phyloP scores from a whole-genome alignment of 176 grass and related monocot species.

The Triticum urartu region DNA sequence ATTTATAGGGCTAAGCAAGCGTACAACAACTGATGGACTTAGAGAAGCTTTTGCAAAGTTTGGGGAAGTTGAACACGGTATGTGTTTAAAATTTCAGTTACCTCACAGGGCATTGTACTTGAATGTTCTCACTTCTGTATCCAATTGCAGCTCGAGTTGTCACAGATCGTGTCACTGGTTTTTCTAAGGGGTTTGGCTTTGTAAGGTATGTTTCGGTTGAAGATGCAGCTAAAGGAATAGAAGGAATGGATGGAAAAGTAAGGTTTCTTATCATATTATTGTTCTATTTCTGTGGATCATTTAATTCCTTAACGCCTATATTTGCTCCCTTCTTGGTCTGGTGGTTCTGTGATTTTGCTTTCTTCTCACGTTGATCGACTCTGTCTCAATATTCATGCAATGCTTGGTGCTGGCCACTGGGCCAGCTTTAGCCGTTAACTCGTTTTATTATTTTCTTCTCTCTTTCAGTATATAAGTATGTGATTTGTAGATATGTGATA shows the following conservation, averaged over 20 bases:
- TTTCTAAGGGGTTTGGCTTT: constrained; percentile 95
- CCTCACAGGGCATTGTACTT: background rate
- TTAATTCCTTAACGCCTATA: too few relatives aligned
- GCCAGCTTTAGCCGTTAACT: background rate
- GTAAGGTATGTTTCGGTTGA: constrained; percentile 66
- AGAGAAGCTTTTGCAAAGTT: constrained; percentile 82
- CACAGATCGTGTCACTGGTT: constrained; percentile 65
- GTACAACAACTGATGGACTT: constrained; percentile 80
- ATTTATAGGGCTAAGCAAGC: constrained; percentile 82
- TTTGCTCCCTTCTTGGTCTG: background rate
- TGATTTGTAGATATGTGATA: background rate
- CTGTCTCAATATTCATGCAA: background rate
- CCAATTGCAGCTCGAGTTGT: constrained; percentile 74
- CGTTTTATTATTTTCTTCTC: background rate
- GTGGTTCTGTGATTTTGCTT: background rate
- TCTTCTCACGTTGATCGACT: background rate
- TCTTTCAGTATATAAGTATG: background rate
- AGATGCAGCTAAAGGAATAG: constrained; percentile 75
- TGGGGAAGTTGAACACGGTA: constrained; percentile 81
- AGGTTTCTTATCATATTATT: constrained; percentile 1
- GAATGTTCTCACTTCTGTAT: constrained; percentile 28
- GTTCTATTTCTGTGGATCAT: background rate
- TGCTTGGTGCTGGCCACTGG: background rate
- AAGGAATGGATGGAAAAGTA: constrained; percentile 98
- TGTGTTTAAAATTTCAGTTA: constrained; percentile 12